Evolutionary conservation across 768 basidiomycete genomes (phyloP), one percentile per base, ranked within the genome.

Genomic region (Hirschioporus abietinus): DNA sequence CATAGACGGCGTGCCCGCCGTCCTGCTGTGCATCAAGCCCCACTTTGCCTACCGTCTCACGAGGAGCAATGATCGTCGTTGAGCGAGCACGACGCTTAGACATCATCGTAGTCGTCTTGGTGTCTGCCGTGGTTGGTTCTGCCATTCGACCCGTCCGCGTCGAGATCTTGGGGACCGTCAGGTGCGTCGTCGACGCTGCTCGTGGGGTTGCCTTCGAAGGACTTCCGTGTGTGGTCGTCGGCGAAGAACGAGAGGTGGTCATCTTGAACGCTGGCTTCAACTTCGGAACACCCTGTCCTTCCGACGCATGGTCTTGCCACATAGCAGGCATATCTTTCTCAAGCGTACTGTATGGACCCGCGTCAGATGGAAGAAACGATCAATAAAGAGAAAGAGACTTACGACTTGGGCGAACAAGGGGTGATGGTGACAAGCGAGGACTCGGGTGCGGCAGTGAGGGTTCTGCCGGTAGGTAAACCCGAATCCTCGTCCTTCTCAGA

Each of bases 401-500:
- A 52, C 42, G 12, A 20, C 15, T 6, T 1, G 1, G 12, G 15
- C 3, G 42, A 52, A 10, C 42, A 52, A 52, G 42, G 42, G 42
- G 20, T 20, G 12, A 52, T 15, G 42, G 42, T 3, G 12, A 20
- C 12, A 20, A 10, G 42, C 20, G 20, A 52, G 42, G 42, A 20
- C 42, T 52, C 42, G 20, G 42, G 20, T 15, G 20, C 42, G 42
- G 42, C 12, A 67, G 77, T 74, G 10, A 27, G n/a, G 59, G 34
- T 18, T 60, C 42, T 18, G 10, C 36, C n/a, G n/a, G n/a, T n/a
- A n/a, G n/a, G n/a, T n/a, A n/a, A n/a, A n/a, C n/a, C n/a, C n/a
- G n/a, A n/a, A n/a, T n/a, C 27, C 27, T 66, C 27, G 66, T 60
- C 42, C 20, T 52, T 10, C 42, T 52, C n/a, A n/a, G n/a, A n/a